phyloP scores from a whole-genome alignment of 1,139 yeast species.

The Kodamaea suecica region DNA sequence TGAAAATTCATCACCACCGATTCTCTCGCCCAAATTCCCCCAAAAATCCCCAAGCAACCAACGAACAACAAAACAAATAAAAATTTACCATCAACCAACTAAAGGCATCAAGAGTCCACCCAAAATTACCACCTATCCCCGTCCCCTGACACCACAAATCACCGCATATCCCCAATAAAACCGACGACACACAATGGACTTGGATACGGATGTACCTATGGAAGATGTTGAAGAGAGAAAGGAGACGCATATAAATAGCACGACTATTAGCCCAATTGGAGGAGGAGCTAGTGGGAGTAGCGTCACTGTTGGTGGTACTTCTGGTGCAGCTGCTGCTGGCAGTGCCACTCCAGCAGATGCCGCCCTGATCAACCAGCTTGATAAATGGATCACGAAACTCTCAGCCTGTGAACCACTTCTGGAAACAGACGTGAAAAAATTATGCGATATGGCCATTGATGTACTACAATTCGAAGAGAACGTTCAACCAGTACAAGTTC shows the following conservation, averaged over 20 bases:
- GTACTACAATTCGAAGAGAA: slow-evolving; percentile 87
- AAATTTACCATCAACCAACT: slow-evolving; percentile 2
- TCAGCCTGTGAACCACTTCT: slow-evolving; percentile 78
- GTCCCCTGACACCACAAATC: neutral
- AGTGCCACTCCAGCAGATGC: slow-evolving; percentile 15
- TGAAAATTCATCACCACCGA: no score
- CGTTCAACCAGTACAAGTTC: slow-evolving; percentile 92
- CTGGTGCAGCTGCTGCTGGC: slow-evolving; percentile 16
- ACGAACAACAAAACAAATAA: slow-evolving; percentile 11
- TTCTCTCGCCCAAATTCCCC: neutral
- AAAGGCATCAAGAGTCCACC: neutral
- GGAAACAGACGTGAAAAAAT: slow-evolving; percentile 75
- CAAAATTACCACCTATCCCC: neutral
- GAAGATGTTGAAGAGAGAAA: slow-evolving; percentile 60
- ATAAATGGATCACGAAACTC: slow-evolving; percentile 82
- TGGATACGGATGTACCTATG: slow-evolving; percentile 70
- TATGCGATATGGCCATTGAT: slow-evolving; percentile 91
- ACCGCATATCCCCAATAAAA: no score
- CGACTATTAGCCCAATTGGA: slow-evolving; percentile 2
- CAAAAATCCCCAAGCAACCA: slow-evolving; percentile 10
- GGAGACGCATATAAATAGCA: slow-evolving; percentile 17
- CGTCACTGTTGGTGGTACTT: slow-evolving; percentile 3
- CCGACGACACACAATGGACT: slow-evolving; percentile 57
- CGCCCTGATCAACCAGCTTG: slow-evolving; percentile 62
- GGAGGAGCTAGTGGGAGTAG: no score